These are phyloP conservation scores for Termitomyces sp. DNA, from an alignment of 768 basidiomycete species.

Conservation along the genomic window DNA sequence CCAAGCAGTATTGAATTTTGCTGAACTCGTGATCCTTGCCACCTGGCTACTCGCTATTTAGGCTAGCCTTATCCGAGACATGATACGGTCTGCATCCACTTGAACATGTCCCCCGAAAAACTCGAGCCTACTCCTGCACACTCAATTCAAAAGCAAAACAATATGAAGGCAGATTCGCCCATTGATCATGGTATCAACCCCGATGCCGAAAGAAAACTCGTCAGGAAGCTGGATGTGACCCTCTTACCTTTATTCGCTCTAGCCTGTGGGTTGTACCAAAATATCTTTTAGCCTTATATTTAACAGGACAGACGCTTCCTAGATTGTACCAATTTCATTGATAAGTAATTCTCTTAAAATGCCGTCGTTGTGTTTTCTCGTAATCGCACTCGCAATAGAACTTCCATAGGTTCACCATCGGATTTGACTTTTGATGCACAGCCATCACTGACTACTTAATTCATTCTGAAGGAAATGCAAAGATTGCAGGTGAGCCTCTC, in stretches of 20 bases:
- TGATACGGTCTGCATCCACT: not conserved
- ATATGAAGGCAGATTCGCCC: not conserved
- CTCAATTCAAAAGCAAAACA: not conserved
- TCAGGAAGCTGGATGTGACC: conserved; percentile 32
- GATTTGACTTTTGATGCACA: not conserved
- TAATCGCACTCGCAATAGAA: not conserved
- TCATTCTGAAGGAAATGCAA: conserved; percentile 17
- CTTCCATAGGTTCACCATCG: conserved; percentile 18
- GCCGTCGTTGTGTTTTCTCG: not conserved
- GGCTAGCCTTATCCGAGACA: too few species aligned
- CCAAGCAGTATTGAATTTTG: not conserved
- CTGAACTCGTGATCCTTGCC: not conserved
- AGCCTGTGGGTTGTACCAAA: conserved; percentile 15
- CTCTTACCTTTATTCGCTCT: conserved; percentile 29
- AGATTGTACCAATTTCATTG: conserved; percentile 22
- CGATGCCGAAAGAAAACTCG: conserved; percentile 31
- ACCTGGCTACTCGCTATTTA: not conserved
- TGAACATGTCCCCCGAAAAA: conserved; percentile 1
- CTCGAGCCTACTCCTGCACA: not conserved
- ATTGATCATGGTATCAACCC: conserved; percentile 10
- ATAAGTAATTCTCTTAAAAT: conserved; percentile 6
- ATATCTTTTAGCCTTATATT: not conserved
- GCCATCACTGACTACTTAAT: not conserved
- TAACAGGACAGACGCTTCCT: not conserved
- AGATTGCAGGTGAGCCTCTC: conserved; percentile 15